phyloP scores from a whole-genome alignment of 139 green algal species.

The Chlorella sp. region DNA sequence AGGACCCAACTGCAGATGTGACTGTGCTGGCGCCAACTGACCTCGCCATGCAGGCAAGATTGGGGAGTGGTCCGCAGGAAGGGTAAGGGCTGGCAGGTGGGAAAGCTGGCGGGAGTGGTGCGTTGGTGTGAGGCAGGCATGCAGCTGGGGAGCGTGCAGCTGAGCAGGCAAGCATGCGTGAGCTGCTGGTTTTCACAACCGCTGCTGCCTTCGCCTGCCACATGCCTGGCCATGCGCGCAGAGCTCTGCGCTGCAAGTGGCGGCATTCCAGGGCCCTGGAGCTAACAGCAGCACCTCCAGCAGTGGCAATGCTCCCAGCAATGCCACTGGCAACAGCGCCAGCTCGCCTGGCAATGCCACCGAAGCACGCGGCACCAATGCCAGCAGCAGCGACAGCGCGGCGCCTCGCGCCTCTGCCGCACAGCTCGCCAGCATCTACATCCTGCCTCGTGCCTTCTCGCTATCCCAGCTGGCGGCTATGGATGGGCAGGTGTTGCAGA shows the following conservation, averaged over 20 bases:
- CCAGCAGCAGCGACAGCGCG: not conserved
- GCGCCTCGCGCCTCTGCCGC: not conserved
- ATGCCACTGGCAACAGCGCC: not conserved
- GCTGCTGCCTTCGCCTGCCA: not conserved
- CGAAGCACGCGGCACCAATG: not conserved
- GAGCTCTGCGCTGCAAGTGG: not conserved
- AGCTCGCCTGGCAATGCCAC: not conserved
- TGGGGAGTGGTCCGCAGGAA: too few relatives aligned
- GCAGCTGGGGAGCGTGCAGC: too few relatives aligned
- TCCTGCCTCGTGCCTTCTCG: not conserved
- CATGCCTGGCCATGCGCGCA: not conserved
- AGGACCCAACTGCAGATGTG: not conserved
- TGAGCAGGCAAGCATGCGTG: not conserved
- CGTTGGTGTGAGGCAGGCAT: not conserved
- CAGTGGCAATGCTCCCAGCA: not conserved
- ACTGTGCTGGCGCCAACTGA: conserved; percentile 1
- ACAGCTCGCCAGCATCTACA: not conserved
- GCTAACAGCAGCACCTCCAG: not conserved
- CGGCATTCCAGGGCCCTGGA: not conserved
- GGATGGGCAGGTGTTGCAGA: not conserved
- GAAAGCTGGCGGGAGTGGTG: too few relatives aligned
- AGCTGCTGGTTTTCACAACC: too few relatives aligned
- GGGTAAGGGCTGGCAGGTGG: too few relatives aligned
- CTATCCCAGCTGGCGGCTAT: not conserved
- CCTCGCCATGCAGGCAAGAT: conserved; percentile 1